Base-by-base conservation (phyloP, 176 grass and related monocot species). In the Oryza longistaminata region DNA sequence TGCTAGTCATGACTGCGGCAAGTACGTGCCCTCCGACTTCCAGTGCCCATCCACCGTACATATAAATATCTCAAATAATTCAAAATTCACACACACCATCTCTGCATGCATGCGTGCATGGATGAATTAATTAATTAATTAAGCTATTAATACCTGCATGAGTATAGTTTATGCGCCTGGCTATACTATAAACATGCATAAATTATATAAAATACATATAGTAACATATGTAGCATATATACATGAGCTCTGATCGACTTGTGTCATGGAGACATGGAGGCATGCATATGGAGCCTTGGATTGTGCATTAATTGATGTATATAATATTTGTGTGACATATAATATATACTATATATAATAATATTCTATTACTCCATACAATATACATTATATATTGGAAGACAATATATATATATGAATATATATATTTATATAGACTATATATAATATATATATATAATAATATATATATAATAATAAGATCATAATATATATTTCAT, bases 1-100 rank as follows among this genome's bases (percentile, higher is more conserved):
- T 97, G 82, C 94, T 97, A 75, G 92, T 90, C 67, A 94, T 69
- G 81, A 94, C 42, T 97, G 94, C 73, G 80, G 78, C 79, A 97
- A 97, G 88, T 65, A 90, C 81, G 87, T 94, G 16, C 90, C 94
- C 0, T 79, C 90, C 66, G 82, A 80, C 29, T 97, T 92, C 90
- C 71, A 86, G 61, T 97, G 94, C 76, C 86, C 92, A 22, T 31
- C 29, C 29, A 29, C 29, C 29, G 29, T 29, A 2, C 29, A 29
- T 29, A 31, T 91, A 46, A 46, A 83, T 25, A 52, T 58, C 17
- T 34, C 68, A 31, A 31, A 31, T 31, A 5, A 8, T 66, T 43
- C 24, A 7, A 26, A 58, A n/a, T n/a, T 2, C 42, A 45, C 44
- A 66, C 42, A 45, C 43, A 66, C 11, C 13, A 42, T 25, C 76